These are phyloP conservation scores for Rhizopogon rudus DNA, from an alignment of 768 basidiomycete genomes.

Conservation along the genomic window DNA sequence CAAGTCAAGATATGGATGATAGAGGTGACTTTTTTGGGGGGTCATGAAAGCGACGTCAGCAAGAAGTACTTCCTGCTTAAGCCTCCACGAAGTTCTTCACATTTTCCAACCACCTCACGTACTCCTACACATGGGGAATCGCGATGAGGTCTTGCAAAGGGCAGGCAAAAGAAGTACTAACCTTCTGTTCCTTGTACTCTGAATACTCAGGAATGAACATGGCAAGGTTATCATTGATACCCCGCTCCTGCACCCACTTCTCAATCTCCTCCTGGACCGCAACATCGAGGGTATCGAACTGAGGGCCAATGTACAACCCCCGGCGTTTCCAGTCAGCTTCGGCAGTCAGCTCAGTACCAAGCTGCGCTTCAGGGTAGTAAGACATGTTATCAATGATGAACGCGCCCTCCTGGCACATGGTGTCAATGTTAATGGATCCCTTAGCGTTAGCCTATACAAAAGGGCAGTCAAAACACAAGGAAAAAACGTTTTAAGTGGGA, in stretches of 20 bases:
- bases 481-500: background rate
- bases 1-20: slow-evolving; percentile 1
- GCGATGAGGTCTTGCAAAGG: slow-evolving; percentile 4
- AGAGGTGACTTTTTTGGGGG: background rate
- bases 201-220: slow-evolving; percentile 87
- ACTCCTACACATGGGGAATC: slow-evolving; percentile 56
- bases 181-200: slow-evolving; percentile 91
- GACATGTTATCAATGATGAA: slow-evolving; percentile 90
- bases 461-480: background rate
- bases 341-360: slow-evolving; percentile 73
- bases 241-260: slow-evolving; percentile 84
- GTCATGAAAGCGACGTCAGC: background rate
- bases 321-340: slow-evolving; percentile 94
- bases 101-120: slow-evolving; percentile 81
- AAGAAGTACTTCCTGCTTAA: slow-evolving; percentile 19
- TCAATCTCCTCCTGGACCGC: slow-evolving; percentile 90
- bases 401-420: slow-evolving; percentile 70
- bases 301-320: slow-evolving; percentile 89
- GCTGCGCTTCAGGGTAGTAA: slow-evolving; percentile 67
- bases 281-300: slow-evolving; percentile 89
- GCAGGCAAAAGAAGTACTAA: slow-evolving; percentile 29
- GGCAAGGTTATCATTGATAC: slow-evolving; percentile 77
- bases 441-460: slow-evolving; percentile 37
- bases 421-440: slow-evolving; percentile 76
- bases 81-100: slow-evolving; percentile 81